Base-by-base conservation (phyloP, 306 rosid genomes). In the barrel medic (Medicago truncatula) region DNA sequence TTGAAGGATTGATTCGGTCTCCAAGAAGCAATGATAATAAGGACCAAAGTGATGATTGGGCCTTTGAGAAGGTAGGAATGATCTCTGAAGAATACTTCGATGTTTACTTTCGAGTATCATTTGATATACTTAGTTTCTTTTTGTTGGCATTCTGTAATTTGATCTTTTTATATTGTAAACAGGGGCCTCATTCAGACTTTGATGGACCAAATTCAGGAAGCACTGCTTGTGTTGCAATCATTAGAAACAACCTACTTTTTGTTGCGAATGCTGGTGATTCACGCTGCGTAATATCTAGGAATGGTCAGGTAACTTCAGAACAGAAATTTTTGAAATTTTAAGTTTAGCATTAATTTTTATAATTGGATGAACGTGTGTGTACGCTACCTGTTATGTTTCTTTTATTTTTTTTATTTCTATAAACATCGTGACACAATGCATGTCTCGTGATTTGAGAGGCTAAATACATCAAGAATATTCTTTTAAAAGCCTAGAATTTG, bases 181-280 rank as follows among this genome's bases (percentile, higher is more conserved):
- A 93, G 98, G 98, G 98, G n/a, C 97, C 97, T 61, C 98, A 93
- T 86, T 89, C 98, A 74, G 96, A 89, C 80, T 91, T 89, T 71
- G 70, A 82, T 70, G 98, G 98, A 80, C 98, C 98, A 74, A 93
- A 92, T 68, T 93, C 98, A 18, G 98, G 98, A 70, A 77, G 98
- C 87, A 93, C 98, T 9, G 97, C 98, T 36, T 93, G 98, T 80
- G 98, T 93, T 79, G 96, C 97, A 44, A 17, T 93, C 81, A 80
- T 91, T 64, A 78, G 90, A 88, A 83, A 88, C 84, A 88, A 81
- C 57, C 83, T 83, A 63, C 90, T 93, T 64, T 3, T 93, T 78
- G 93, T 93, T 61, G 93, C 96, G 6, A 93, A 93, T 88, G 97
- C 98, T 18, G 98, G 98, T 3, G 98, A 93, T 84, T 93, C 98